A percentile compares a stretch with the other conserved stretches of the same genome.
Conservation (phyloP, 768 basidiomycete genomes). For the Gymnopilus dilepis region DNA sequence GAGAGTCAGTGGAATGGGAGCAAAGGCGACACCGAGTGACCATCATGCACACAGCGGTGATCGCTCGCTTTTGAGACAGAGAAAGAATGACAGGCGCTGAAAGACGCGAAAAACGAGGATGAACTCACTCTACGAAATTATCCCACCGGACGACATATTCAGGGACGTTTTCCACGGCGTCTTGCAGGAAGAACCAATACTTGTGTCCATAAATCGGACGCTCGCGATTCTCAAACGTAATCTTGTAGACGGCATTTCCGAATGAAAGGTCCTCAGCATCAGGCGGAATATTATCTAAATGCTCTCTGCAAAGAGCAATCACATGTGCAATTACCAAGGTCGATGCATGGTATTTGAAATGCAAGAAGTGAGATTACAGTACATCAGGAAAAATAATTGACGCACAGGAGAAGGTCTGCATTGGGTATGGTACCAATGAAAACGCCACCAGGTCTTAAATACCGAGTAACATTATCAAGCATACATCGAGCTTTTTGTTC, state of each 20-base stretch:
- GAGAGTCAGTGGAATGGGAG: neutral
- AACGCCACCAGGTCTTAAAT: constrained; percentile 83
- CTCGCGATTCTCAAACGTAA: constrained; percentile 80
- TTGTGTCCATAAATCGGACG: constrained; percentile 83
- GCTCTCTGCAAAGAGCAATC: constrained; percentile 51
- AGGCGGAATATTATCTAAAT: constrained; percentile 71
- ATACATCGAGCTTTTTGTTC: constrained; percentile 85
- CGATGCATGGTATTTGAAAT: neutral
- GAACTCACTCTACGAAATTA: constrained; percentile 84
- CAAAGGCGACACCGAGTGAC: neutral
- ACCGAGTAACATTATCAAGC: constrained; percentile 86
- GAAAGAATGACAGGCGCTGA: neutral
- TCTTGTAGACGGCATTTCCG: constrained; percentile 89
- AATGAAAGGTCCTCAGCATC: constrained; percentile 76
- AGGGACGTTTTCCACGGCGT: constrained; percentile 96
- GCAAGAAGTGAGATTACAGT: constrained; percentile 5
- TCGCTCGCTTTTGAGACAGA: neutral
- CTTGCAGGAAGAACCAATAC: constrained; percentile 92
- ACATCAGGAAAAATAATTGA: constrained; percentile 20
- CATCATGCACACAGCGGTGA: neutral
- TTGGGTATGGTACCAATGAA: constrained; percentile 99
- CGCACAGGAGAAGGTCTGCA: constrained; percentile 81
- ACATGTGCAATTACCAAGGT: neutral
- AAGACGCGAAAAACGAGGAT: neutral
- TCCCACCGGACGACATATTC: constrained; percentile 98